These are phyloP conservation scores for Hirschioporus abietinus DNA, from an alignment of 768 basidiomycete genomes.

Conservation along the genomic window DNA sequence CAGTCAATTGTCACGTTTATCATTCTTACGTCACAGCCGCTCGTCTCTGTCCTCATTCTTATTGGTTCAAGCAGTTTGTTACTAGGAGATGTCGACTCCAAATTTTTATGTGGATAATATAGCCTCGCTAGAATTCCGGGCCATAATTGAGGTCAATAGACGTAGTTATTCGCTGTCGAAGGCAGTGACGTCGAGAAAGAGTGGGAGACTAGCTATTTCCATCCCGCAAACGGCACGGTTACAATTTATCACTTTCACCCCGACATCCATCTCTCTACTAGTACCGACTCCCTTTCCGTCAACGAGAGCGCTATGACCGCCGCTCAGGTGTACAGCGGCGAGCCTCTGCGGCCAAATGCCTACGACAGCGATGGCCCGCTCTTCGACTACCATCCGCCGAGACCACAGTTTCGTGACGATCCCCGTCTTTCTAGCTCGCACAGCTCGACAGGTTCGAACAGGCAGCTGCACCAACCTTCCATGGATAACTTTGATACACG, in stretches of 20 bases:
- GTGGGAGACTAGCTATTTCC: not conserved
- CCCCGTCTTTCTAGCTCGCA: not conserved
- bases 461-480: not conserved
- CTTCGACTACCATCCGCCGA: not conserved
- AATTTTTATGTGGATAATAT: not conserved
- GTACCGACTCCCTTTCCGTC: not conserved
- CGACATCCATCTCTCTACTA: not conserved
- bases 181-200: not conserved
- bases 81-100: not conserved
- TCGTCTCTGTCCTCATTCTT: not conserved
- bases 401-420: not conserved
- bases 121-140: not conserved
- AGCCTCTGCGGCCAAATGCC: not conserved
- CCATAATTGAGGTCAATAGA: not conserved
- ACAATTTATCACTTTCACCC: not conserved
- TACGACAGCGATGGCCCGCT: not conserved
- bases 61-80: not conserved
- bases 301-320: not conserved
- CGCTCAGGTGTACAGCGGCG: not conserved
- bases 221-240: not conserved
- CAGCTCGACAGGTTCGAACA: not conserved
- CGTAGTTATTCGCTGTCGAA: not conserved
- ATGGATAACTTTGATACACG: constrained; percentile 1
- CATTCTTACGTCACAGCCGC: too few species aligned
- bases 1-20: too few species aligned